A percentile compares a stretch with the other conserved stretches of the same genome.
Conservation (phyloP, 768 basidiomycete species). For the Lentinula raphanica region DNA sequence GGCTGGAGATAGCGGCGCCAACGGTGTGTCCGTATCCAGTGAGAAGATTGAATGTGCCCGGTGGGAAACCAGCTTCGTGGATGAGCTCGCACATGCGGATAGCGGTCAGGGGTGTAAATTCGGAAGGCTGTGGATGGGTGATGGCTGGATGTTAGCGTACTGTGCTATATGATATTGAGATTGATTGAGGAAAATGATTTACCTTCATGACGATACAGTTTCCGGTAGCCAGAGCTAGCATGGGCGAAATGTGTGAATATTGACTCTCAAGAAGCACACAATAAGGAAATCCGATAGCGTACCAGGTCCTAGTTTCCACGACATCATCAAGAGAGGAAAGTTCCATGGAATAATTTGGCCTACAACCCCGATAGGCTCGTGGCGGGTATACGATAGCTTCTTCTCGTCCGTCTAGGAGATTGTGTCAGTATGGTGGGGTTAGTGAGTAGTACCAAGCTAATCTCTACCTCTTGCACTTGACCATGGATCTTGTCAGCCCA, state of each 20-base stretch:
- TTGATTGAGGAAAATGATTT: background rate
- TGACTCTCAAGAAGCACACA: constrained; percentile 12
- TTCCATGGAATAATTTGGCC: constrained; percentile 36
- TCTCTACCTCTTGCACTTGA: constrained; percentile 32
- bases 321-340: constrained; percentile 32
- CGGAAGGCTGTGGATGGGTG: constrained; percentile 48
- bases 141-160: too few species aligned
- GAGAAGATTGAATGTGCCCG: constrained; percentile 65
- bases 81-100: constrained; percentile 38
- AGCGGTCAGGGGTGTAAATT: constrained; percentile 53
- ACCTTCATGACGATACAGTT: constrained; percentile 46
- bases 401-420: constrained; percentile 13
- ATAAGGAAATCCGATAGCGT: background rate
- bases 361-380: constrained; percentile 56
- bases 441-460: background rate
- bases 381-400: constrained; percentile 55
- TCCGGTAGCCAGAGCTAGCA: constrained; percentile 52
- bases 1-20: constrained; percentile 63
- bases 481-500: constrained; percentile 48
- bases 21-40: constrained; percentile 70
- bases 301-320: constrained; percentile 55
- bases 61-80: constrained; percentile 53
- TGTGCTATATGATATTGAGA: too few species aligned
- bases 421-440: background rate
- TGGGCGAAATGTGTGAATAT: constrained; percentile 50